Evolutionary conservation across 2,329 filamentous ascomycete species (phyloP).

Genomic region (Sarocladium strictum): DNA sequence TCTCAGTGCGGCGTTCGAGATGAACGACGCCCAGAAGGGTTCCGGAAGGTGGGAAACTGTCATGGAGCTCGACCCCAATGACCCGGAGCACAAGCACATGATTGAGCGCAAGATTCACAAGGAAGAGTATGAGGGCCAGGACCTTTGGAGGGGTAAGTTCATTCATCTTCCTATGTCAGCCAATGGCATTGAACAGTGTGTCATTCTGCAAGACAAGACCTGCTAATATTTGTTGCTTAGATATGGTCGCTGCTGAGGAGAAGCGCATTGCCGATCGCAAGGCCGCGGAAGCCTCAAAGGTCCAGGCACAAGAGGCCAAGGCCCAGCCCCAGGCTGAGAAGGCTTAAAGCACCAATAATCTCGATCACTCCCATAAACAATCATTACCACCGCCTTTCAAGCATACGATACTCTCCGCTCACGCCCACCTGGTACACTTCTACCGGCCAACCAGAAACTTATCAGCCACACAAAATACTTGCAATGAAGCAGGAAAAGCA

Average conservation of each 20-base stretch:
- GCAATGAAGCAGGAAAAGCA: no score
- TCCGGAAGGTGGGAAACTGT: constrained; percentile 79
- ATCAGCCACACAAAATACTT: no score
- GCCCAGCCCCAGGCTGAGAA: background rate
- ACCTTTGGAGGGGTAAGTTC: constrained; percentile 78
- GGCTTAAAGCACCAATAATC: no score
- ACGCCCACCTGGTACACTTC: background rate
- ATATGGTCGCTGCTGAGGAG: constrained; percentile 81
- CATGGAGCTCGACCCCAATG: constrained; percentile 70
- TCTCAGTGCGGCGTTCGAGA: constrained; percentile 76
- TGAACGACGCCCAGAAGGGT: constrained; percentile 68
- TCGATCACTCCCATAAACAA: no score
- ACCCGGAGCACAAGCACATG: constrained; percentile 74
- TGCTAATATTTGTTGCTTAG: constrained; percentile 31
- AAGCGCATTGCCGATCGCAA: constrained; percentile 34
- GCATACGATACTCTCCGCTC: background rate
- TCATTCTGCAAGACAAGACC: background rate
- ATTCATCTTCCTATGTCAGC: background rate
- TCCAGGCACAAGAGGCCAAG: background rate
- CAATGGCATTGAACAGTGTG: background rate
- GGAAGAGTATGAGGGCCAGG: constrained; percentile 81
- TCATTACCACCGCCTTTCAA: background rate
- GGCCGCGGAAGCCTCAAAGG: background rate
- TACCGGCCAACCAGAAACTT: background rate
- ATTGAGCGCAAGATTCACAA: constrained; percentile 86